Conservation (phyloP, 129 eudicot genomes). For the Glebionis coronaria region DNA sequence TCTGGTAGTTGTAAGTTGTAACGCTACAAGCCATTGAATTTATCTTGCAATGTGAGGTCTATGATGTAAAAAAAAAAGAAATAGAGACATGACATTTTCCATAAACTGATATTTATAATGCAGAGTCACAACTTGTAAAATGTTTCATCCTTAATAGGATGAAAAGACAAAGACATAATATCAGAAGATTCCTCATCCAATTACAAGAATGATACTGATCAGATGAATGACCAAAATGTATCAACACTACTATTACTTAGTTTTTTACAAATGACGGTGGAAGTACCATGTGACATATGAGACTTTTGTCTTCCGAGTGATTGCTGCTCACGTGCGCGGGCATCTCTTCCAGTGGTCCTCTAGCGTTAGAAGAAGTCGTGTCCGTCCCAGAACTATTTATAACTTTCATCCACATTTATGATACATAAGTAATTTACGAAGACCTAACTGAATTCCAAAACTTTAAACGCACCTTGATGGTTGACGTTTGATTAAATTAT, state of each 20-base stretch:
- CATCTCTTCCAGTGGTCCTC: too few relatives aligned
- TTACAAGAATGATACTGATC: constrained; percentile 14
- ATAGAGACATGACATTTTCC: too few relatives aligned
- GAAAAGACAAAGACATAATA: constrained; percentile 13
- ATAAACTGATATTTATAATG: background rate
- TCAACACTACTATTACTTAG: too few relatives aligned
- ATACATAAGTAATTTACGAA: constrained; percentile 44
- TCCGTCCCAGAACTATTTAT: constrained; percentile 47
- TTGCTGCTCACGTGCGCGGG: too few relatives aligned
- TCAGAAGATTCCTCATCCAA: constrained; percentile 29
- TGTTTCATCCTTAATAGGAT: background rate
- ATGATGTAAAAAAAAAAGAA: too few relatives aligned
- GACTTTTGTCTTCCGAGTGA: too few relatives aligned
- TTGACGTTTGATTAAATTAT: constrained; percentile 59
- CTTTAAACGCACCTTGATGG: constrained; percentile 94
- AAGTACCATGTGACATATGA: too few relatives aligned
- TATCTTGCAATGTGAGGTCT: too few relatives aligned
- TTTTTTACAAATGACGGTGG: too few relatives aligned
- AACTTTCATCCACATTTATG: constrained; percentile 38
- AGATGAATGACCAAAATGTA: constrained; percentile 17
- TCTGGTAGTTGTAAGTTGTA: too few relatives aligned
- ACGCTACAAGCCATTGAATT: too few relatives aligned
- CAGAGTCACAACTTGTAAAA: constrained; percentile 12
- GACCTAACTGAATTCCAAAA: constrained; percentile 55
- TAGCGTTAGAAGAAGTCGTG: too few relatives aligned